These are phyloP conservation scores for Brassica napus DNA, from an alignment of 345 rosid genomes.

Conservation along the genomic window DNA sequence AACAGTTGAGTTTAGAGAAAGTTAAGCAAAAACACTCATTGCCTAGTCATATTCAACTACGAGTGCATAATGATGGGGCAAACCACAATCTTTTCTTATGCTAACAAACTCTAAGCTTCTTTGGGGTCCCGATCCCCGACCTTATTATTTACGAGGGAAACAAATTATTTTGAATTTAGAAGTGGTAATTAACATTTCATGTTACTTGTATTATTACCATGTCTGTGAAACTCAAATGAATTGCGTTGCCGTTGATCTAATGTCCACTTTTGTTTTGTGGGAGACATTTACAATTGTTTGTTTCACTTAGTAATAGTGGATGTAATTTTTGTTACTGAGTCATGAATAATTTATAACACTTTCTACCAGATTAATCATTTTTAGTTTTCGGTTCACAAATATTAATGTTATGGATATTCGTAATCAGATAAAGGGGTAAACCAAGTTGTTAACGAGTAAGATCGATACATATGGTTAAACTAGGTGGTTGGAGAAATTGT, in stretches of 20 bases:
- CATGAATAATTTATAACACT: neutral
- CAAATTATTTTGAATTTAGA: neutral
- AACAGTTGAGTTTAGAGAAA: neutral
- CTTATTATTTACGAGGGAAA: neutral
- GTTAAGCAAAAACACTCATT: conserved; percentile 33
- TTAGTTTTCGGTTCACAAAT: neutral
- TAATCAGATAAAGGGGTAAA: neutral
- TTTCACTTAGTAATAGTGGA: neutral
- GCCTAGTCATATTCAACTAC: conserved; percentile 41
- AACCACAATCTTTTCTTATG: conserved; percentile 33
- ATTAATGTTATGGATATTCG: neutral
- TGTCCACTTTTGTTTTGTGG: conserved; percentile 34
- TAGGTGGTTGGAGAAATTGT: neutral
- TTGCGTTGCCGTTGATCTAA: conserved; percentile 16
- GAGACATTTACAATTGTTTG: conserved; percentile 1
- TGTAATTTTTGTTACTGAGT: conserved; percentile 10
- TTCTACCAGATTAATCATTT: neutral
- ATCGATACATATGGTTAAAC: neutral
- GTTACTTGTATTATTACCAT: conserved; percentile 19
- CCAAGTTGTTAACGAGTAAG: neutral
- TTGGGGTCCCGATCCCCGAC: conserved; percentile 33
- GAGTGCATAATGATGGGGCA: conserved; percentile 38
- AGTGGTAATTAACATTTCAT: conserved; percentile 10
- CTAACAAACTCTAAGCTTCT: conserved; percentile 20
- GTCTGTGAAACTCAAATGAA: conserved; percentile 10